Evolutionary conservation across 805 yeast species (phyloP).

Genomic region (Wickerhamiella cacticola): DNA sequence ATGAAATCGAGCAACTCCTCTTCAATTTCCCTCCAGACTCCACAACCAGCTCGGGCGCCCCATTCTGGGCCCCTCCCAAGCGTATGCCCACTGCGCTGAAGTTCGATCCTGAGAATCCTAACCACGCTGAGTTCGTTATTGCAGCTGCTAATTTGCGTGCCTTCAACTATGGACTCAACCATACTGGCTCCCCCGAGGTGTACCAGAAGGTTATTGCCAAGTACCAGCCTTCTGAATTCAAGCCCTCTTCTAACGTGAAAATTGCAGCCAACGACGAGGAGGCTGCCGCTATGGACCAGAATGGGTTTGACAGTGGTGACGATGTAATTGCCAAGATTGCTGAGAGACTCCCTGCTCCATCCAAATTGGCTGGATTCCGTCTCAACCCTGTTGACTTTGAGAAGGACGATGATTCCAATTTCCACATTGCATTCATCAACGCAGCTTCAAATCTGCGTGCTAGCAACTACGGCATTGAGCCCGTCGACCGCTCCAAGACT

Average conservation of each 20-base stretch:
- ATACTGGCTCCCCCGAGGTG: slow-evolving; percentile 42
- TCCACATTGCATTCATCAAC: slow-evolving; percentile 89
- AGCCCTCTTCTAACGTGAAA: slow-evolving; percentile 60
- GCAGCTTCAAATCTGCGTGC: slow-evolving; percentile 98
- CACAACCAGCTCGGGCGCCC: slow-evolving; percentile 75
- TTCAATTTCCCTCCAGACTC: slow-evolving; percentile 95
- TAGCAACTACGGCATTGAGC: slow-evolving; percentile 71
- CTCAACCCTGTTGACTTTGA: slow-evolving; percentile 87
- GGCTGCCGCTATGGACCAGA: slow-evolving; percentile 35
- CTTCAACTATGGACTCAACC: slow-evolving; percentile 77
- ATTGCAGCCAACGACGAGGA: slow-evolving; percentile 89
- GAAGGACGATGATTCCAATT: slow-evolving; percentile 94
- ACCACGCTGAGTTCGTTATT: slow-evolving; percentile 71
- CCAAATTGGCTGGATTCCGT: slow-evolving; percentile 78
- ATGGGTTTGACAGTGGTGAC: not conserved
- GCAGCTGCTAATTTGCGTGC: slow-evolving; percentile 91
- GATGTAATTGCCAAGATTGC: slow-evolving; percentile 36
- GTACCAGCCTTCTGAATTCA: slow-evolving; percentile 48
- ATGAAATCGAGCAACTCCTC: slow-evolving; percentile 80
- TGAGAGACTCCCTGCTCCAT: slow-evolving; percentile 74
- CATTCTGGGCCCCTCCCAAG: slow-evolving; percentile 97
- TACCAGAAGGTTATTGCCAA: slow-evolving; percentile 39
- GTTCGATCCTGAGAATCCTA: slow-evolving; percentile 62
- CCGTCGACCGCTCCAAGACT: slow-evolving; percentile 81
- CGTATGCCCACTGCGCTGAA: slow-evolving; percentile 83